phyloP scores from a whole-genome alignment of 129 eudicot species.

The Chrysanthemum seticuspe region DNA sequence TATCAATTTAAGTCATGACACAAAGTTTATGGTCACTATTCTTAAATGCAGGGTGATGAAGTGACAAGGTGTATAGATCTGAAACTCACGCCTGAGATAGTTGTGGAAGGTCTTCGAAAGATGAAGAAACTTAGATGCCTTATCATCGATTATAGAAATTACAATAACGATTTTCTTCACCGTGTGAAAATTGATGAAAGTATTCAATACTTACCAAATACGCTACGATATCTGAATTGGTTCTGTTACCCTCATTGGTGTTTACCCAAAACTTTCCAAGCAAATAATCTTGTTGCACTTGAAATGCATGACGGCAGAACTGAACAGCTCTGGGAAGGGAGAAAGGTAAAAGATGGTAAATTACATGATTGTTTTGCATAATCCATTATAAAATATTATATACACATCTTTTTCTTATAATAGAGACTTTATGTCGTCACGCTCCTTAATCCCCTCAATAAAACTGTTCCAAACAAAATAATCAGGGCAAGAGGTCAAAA shows the following conservation, averaged over 20 bases:
- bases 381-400: no score
- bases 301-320: slow-evolving; percentile 8
- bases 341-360: neutral
- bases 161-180: neutral
- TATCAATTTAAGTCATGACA: neutral
- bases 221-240: slow-evolving; percentile 6
- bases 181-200: neutral
- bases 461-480: no score
- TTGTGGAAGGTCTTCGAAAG: slow-evolving; percentile 13
- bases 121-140: slow-evolving; percentile 6
- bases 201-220: neutral
- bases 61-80: neutral
- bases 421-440: no score
- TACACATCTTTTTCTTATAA: no score
- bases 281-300: neutral
- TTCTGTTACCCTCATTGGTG: neutral
- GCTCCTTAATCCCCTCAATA: no score
- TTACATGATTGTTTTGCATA: no score
- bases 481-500: no score
- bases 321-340: slow-evolving; percentile 9
- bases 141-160: neutral
- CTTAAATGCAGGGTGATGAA: slow-evolving; percentile 7
- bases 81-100: neutral
- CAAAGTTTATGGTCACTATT: slow-evolving; percentile 12
- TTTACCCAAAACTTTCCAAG: slow-evolving; percentile 1